These are phyloP conservation scores for Globisporangium mamillatum DNA, from an alignment of 352 stramenopile genomes.

Conservation along the genomic window DNA sequence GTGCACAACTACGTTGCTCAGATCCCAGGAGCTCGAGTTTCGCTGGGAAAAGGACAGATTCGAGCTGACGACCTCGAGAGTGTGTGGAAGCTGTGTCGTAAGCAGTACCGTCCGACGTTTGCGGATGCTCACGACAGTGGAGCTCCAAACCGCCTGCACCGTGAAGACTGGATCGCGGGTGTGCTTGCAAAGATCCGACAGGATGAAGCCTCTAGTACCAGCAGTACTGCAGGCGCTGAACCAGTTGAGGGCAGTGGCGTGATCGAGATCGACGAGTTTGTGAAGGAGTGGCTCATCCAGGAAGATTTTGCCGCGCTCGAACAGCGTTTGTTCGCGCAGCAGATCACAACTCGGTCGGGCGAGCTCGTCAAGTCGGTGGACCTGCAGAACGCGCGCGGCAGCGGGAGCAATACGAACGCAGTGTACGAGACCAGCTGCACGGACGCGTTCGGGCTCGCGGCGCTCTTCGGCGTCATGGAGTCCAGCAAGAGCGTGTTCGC, in stretches of 20 bases:
- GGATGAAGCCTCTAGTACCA: conserved; percentile 8
- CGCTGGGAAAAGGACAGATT: conserved; percentile 28
- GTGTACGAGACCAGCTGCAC: conserved; percentile 74
- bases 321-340: conserved; percentile 41
- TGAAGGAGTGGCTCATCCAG: conserved; percentile 74
- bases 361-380: conserved; percentile 46
- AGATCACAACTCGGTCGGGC: conserved; percentile 41
- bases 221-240: not conserved
- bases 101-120: conserved; percentile 13
- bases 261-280: conserved; percentile 58
- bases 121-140: not conserved
- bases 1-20: conserved; percentile 30
- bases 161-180: conserved; percentile 38
- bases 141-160: conserved; percentile 20
- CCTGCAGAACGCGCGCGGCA: conserved; percentile 45
- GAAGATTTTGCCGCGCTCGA: conserved; percentile 66
- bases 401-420: conserved; percentile 48
- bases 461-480: conserved; percentile 83
- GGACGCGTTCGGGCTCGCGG: conserved; percentile 58
- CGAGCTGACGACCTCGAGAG: conserved; percentile 38
- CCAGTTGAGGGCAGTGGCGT: not conserved
- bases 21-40: conserved; percentile 11
- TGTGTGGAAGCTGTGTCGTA: conserved; percentile 51
- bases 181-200: conserved; percentile 41
- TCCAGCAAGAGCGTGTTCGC: conserved; percentile 57